These are phyloP conservation scores for Aphanomyces invadans DNA, from an alignment of 352 stramenopile genomes.

Conservation along the genomic window DNA sequence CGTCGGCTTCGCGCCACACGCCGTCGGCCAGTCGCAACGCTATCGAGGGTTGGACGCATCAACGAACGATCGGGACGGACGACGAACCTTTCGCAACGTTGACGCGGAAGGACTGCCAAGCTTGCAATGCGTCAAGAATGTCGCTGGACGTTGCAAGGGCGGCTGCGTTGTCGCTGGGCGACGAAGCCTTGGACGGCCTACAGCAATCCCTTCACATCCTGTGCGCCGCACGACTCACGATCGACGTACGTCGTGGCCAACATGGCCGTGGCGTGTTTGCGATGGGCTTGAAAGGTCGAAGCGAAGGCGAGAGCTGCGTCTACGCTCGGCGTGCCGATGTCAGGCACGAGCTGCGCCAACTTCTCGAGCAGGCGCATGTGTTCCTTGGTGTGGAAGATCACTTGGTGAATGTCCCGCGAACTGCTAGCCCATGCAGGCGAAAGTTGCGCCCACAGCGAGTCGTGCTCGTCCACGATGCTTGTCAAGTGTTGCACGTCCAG, in stretches of 20 bases:
- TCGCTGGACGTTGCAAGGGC: not conserved
- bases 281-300: no score
- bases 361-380: not conserved
- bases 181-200: not conserved
- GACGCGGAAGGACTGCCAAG: constrained; percentile 20
- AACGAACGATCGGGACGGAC: not conserved
- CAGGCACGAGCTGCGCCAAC: not conserved
- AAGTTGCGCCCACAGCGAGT: constrained; percentile 3
- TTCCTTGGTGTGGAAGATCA: not conserved
- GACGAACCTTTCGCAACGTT: constrained; percentile 14
- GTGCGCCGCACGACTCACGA: no score
- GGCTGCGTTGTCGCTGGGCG: not conserved
- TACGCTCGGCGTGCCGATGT: no score
- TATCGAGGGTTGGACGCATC: not conserved
- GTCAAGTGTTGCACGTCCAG: not conserved
- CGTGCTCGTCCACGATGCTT: constrained; percentile 5
- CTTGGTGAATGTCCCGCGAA: not conserved
- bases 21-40: not conserved
- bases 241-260: no score
- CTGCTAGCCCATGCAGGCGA: no score
- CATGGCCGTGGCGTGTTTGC: not conserved
- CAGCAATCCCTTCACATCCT: not conserved
- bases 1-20: constrained; percentile 3
- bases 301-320: not conserved
- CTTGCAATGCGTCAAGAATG: constrained; percentile 12